Percentiles rank a stretch among this genome's conserved stretches.
Conservation (phyloP, 306 rosid species). For the Cyclanthera cordifolia region DNA sequence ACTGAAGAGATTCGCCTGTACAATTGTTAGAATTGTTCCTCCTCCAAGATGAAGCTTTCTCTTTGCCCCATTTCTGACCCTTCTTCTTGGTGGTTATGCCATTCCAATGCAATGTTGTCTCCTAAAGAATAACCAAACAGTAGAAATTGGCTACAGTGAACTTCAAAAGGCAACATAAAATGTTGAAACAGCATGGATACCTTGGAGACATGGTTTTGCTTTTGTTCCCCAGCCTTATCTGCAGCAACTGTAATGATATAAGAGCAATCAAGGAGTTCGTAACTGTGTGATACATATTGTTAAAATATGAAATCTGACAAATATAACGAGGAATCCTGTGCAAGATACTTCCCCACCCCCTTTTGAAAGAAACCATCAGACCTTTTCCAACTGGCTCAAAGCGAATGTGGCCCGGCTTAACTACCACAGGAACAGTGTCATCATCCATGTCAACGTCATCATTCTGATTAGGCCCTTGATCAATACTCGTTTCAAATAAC, state of each 20-base stretch:
- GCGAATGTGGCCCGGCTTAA: slow-evolving; percentile 93
- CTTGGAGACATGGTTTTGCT: slow-evolving; percentile 32
- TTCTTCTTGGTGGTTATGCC: slow-evolving; percentile 83
- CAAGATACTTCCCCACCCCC: neutral
- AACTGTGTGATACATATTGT: neutral
- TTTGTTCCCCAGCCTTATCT: slow-evolving; percentile 35
- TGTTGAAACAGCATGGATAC: slow-evolving; percentile 20
- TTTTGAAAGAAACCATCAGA: slow-evolving; percentile 16
- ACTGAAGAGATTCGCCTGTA: slow-evolving; percentile 25
- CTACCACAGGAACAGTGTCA: slow-evolving; percentile 59
- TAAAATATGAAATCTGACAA: slow-evolving; percentile 1
- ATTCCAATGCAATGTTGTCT: slow-evolving; percentile 60
- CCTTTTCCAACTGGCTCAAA: slow-evolving; percentile 60
- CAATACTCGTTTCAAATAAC: slow-evolving; percentile 25
- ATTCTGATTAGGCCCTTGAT: slow-evolving; percentile 26
- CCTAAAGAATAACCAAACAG: slow-evolving; percentile 40
- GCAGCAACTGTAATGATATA: slow-evolving; percentile 29
- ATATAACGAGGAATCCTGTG: neutral
- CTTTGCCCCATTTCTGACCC: slow-evolving; percentile 94
- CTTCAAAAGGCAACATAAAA: slow-evolving; percentile 1
- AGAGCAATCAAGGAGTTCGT: neutral
- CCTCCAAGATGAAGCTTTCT: slow-evolving; percentile 36
- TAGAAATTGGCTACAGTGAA: slow-evolving; percentile 13
- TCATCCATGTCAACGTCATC: slow-evolving; percentile 44
- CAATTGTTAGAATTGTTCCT: slow-evolving; percentile 23